These are phyloP conservation scores for Exophiala alcalophila DNA, from an alignment of 2,329 filamentous ascomycete genomes.

Conservation along the genomic window DNA sequence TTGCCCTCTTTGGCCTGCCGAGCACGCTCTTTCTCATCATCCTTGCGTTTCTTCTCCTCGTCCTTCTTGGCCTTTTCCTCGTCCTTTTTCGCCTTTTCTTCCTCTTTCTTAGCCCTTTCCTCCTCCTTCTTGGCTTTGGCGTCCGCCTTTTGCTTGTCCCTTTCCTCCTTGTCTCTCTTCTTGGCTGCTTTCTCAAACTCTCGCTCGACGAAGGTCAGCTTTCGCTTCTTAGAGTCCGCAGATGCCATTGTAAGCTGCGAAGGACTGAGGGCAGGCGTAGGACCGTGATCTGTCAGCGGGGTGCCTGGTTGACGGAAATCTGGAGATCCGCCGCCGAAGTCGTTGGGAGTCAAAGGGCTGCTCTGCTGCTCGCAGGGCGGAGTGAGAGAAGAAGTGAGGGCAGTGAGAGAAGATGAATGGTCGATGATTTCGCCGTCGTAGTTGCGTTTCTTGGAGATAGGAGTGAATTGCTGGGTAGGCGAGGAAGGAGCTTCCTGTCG, in stretches of 20 bases:
- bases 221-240: slow-evolving; percentile 31
- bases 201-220: slow-evolving; percentile 29
- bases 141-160: slow-evolving; percentile 36
- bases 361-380: slow-evolving; percentile 10
- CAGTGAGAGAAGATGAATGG: slow-evolving; percentile 2
- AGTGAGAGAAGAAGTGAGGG: slow-evolving; percentile 1
- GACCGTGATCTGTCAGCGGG: slow-evolving; percentile 24
- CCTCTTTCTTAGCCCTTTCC: slow-evolving; percentile 33
- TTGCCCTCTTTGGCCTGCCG: slow-evolving; percentile 24
- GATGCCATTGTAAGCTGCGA: slow-evolving; percentile 9
- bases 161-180: slow-evolving; percentile 35
- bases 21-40: slow-evolving; percentile 39
- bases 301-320: slow-evolving; percentile 13
- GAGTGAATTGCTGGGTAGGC: slow-evolving; percentile 16
- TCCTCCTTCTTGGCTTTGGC: slow-evolving; percentile 28
- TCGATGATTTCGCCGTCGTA: slow-evolving; percentile 17
- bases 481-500: slow-evolving; percentile 15
- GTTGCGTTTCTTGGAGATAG: slow-evolving; percentile 24
- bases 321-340: slow-evolving; percentile 17
- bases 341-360: slow-evolving; percentile 4
- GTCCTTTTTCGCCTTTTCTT: slow-evolving; percentile 29
- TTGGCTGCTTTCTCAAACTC: slow-evolving; percentile 33
- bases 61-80: slow-evolving; percentile 34
- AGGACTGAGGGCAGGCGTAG: slow-evolving; percentile 19
- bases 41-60: slow-evolving; percentile 45